Evolutionary conservation across 2,329 filamentous ascomycete genomes (phyloP), one percentile per base, ranked within the genome.

Genomic region (Fusarium transvaalense): DNA sequence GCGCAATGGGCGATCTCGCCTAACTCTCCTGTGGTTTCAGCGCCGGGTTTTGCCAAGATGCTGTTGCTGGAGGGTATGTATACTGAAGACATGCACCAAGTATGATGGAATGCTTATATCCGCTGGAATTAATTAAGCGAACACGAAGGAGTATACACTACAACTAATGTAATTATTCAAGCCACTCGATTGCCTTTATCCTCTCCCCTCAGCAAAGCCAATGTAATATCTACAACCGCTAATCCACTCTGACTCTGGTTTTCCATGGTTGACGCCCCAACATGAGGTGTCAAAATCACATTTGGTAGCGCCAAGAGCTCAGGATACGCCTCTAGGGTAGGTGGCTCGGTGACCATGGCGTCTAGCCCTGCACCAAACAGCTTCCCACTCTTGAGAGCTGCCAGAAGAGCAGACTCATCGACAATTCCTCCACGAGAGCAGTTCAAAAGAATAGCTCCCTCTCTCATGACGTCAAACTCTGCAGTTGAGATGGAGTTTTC

Each of bases 161-260:
- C n/a, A n/a, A n/a, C n/a, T n/a, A n/a, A n/a, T n/a, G n/a, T n/a
- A 29, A 29, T 32, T 32, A 14, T 32, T 32, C 12, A 52, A 5
- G 51, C 53, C 13, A 56, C 45, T 27, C 53, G 38, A 3, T 56
- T 56, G 0, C 45, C 53, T 0, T 25, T 53, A 1, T 39, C 45
- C 1, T 39, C 45, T 1, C 53, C 53, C 0, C 17, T 25, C 3
- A 53, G 6, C 1, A 56, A 7, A 0, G 45, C 45, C 19, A 56
- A 10, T 0, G 34, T 14, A 6, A 53, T 52, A 12, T 53, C 45
- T 1, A 37, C 53, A 39, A 56, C 45, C 1, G 53, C 53, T 10
- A 31, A 7, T 0, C 53, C 53, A 39, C 53, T 53, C 15, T 56
- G 53, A 32, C 45, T 53, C 19, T 56, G 53, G 23, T 56, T 56